A percentile compares a stretch with the other conserved stretches of the same genome.
phyloP scores from a whole-genome alignment of 495 filamentous ascomycete species.

The Hypoxylon crocopeplum region DNA sequence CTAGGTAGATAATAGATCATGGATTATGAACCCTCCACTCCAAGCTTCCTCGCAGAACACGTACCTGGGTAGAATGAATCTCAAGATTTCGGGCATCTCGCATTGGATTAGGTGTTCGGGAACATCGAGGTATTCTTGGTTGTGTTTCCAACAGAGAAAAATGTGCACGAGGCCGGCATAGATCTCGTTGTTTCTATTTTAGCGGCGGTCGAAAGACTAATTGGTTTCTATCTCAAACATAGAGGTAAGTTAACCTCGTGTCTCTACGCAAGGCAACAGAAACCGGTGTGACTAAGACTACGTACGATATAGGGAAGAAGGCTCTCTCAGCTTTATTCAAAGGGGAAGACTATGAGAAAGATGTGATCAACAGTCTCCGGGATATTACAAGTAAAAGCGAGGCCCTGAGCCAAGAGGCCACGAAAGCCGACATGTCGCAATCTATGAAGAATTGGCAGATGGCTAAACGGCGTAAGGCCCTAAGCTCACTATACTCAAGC shows the following conservation, averaged over 20 bases:
- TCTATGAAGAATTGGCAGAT: not conserved
- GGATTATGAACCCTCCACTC: too few relatives aligned
- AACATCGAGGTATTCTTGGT: conserved; percentile 2
- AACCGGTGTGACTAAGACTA: not conserved
- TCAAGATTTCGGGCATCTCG: not conserved
- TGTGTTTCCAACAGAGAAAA: not conserved
- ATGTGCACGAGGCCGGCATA: not conserved
- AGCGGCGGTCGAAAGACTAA: conserved; percentile 1
- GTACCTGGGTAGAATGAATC: too few relatives aligned
- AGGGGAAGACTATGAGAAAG: conserved; percentile 2
- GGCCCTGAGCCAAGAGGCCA: conserved; percentile 1
- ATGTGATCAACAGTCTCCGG: not conserved
- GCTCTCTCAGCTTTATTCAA: not conserved
- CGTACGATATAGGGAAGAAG: not conserved
- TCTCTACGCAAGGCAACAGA: not conserved
- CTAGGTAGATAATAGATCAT: too few relatives aligned
- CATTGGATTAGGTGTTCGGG: not conserved
- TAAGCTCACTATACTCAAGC: not conserved
- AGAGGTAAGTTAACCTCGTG: not conserved
- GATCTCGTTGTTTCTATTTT: conserved; percentile 3
- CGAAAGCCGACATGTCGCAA: conserved; percentile 9
- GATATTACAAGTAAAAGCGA: conserved; percentile 5
- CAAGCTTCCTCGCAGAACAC: too few relatives aligned
- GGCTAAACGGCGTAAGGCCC: not conserved
- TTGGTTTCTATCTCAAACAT: conserved; percentile 7